These are phyloP conservation scores for Blepharisma stoltei DNA, from an alignment of 73 alveolate genomes.

Conservation along the genomic window DNA sequence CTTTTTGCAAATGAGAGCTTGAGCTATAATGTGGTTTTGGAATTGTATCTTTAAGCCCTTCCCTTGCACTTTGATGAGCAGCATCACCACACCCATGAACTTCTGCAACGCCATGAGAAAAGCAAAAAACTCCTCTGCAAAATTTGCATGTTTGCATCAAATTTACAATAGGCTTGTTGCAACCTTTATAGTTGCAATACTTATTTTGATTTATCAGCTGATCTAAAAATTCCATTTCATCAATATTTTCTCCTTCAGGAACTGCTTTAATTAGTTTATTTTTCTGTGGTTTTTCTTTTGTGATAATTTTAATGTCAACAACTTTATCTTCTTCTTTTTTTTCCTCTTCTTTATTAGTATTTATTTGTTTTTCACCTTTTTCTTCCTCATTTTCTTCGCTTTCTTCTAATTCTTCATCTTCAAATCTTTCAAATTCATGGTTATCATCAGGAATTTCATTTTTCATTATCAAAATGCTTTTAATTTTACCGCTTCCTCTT, in stretches of 20 bases:
- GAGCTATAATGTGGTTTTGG: neutral
- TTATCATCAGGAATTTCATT: neutral
- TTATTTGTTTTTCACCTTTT: neutral
- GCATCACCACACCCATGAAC: constrained; percentile 63
- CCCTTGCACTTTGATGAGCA: constrained; percentile 38
- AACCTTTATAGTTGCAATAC: neutral
- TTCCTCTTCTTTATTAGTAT: constrained; percentile 5
- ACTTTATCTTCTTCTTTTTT: constrained; percentile 37
- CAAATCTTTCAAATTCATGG: too few relatives aligned
- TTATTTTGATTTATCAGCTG: neutral
- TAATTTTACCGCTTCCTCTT: constrained; percentile 42
- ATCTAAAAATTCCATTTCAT: constrained; percentile 41
- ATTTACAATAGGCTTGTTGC: neutral
- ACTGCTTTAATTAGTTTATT: constrained; percentile 9
- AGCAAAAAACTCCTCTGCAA: constrained; percentile 45
- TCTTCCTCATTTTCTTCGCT: too few relatives aligned
- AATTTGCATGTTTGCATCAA: constrained; percentile 23
- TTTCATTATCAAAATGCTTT: constrained; percentile 35
- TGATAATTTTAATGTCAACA: constrained; percentile 12
- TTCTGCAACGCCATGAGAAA: constrained; percentile 51
- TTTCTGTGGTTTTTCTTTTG: neutral
- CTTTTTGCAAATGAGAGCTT: neutral
- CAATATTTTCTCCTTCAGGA: constrained; percentile 28
- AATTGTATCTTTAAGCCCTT: constrained; percentile 5
- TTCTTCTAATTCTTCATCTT: too few relatives aligned